phyloP scores from a whole-genome alignment of 106 monocot genomes.

The Dendrobium catenatum region DNA sequence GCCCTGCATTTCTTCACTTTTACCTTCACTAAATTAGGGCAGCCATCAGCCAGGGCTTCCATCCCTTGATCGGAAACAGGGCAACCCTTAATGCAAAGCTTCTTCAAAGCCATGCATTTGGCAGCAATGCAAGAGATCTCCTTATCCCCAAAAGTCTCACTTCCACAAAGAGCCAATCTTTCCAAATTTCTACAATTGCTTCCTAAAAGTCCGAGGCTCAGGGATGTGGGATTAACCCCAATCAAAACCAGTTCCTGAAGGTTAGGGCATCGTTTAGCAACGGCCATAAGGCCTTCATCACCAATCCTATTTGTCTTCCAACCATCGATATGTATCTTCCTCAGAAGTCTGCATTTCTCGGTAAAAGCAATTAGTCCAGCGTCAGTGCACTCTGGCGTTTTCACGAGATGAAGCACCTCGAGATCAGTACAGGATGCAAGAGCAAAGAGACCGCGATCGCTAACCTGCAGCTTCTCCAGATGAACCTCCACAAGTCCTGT shows the following conservation, averaged over 20 bases:
- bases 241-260: conserved; percentile 77
- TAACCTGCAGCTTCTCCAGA: conserved; percentile 70
- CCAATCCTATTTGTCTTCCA: conserved; percentile 81
- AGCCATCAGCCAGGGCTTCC: conserved; percentile 62
- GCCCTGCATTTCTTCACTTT: conserved; percentile 78
- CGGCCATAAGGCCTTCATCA: conserved; percentile 39
- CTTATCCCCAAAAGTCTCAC: conserved; percentile 72
- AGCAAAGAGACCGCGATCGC: conserved; percentile 50
- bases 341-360: conserved; percentile 39
- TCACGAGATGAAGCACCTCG: conserved; percentile 73
- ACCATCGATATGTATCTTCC: conserved; percentile 83
- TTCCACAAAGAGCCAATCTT: conserved; percentile 55
- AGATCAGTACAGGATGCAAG: conserved; percentile 34
- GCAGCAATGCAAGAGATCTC: conserved; percentile 79
- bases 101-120: conserved; percentile 67
- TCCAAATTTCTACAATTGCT: conserved; percentile 53
- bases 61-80: conserved; percentile 68
- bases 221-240: conserved; percentile 72
- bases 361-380: conserved; percentile 38
- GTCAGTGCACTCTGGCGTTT: conserved; percentile 67
- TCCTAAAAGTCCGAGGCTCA: conserved; percentile 49
- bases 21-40: conserved; percentile 77
- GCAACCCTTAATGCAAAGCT: conserved; percentile 78
- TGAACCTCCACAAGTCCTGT: conserved; percentile 52
- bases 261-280: conserved; percentile 43